Base-by-base conservation (phyloP, 768 basidiomycete species). In the Podaxis mareebaensis region DNA sequence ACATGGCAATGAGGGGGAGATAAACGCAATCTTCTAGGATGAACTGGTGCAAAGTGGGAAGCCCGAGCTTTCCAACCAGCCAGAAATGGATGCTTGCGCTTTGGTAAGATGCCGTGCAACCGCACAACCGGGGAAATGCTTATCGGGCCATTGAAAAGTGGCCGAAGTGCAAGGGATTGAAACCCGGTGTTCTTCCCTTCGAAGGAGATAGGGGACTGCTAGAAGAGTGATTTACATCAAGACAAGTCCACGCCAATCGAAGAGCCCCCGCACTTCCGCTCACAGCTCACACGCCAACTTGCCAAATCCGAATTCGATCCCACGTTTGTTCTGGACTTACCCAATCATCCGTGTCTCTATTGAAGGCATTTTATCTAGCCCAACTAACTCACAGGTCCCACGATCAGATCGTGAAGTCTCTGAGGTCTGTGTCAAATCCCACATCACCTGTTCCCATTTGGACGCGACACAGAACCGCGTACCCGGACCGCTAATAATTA, bases 1-100 rank as follows among this genome's bases (percentile, higher is more conserved):
- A 59, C 58, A 38, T 59, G 58, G 58, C n/a, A 49, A 8, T 59
- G 58, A 30, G 33, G 36, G 49, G 58, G 46, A 30, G 42, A 59
- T 49, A 38, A 24, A 49, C 20, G 17, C 17, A 20, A 46, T 46
- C 44, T 46, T 46, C 58, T 20, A 26, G 57, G 57, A 46, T n/a
- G 26, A 44, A n/a, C 17, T 20, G 13, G 46, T 46, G 44, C 2
- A 59, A 59, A 26, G 20, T 38, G 38, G 20, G 54, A 56, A 46
- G 20, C 44, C 17, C n/a, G 6, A 54, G 53, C 11, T 33, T 54
- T 54, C 15, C 15, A 54, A 10, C 49, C 36, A 33, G 33, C 17
- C 53, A n/a, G 3, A 46, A 20, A 22, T 20, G 44, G 44, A 20
- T 46, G 20, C 12, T n/a, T 36, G 36, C 30, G 33, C 30, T 54